A percentile compares a stretch with the other conserved stretches of the same genome.
Evolutionary conservation across 768 basidiomycete genomes (phyloP).

Genomic region (Boletus rubescentipes): DNA sequence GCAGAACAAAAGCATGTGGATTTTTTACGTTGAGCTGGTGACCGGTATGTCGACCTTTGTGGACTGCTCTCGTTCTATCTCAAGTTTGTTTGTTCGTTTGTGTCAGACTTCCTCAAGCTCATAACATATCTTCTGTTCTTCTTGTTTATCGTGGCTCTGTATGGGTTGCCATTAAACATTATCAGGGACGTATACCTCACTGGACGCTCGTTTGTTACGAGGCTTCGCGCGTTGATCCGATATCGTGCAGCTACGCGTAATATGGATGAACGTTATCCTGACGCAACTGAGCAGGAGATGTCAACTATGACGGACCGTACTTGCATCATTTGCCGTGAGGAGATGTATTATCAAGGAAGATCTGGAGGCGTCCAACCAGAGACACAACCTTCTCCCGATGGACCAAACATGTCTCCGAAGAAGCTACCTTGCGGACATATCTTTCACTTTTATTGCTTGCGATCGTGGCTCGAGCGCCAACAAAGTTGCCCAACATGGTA

Average conservation of each 20-base stretch:
- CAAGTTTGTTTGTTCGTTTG: conserved; percentile 5
- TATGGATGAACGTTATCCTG: conserved; percentile 95
- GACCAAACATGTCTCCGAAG: conserved; percentile 94
- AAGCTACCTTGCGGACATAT: conserved; percentile 96
- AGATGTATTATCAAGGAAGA: conserved; percentile 61
- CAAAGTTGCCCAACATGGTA: conserved; percentile 99
- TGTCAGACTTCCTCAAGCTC: conserved; percentile 87
- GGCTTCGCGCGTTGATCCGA: conserved; percentile 83
- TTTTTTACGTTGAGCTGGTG: conserved; percentile 89
- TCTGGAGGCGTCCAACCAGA: conserved; percentile 24
- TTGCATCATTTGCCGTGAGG: conserved; percentile 98
- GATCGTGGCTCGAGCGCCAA: conserved; percentile 97
- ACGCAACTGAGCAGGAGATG: conserved; percentile 87
- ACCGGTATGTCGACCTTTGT: conserved; percentile 60
- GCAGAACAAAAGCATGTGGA: conserved; percentile 98
- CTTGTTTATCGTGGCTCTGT: conserved; percentile 88
- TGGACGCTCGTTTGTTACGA: conserved; percentile 85
- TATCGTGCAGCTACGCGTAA: conserved; percentile 94
- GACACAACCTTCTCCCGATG: conserved; percentile 43
- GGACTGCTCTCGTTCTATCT: neutral
- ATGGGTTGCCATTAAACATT: conserved; percentile 94
- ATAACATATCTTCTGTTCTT: conserved; percentile 93
- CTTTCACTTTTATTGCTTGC: conserved; percentile 96
- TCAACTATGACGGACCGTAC: conserved; percentile 80
- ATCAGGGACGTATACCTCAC: conserved; percentile 97